These are phyloP conservation scores for Phytophthora cryptogea DNA, from an alignment of 352 stramenopile genomes.

Conservation along the genomic window DNA sequence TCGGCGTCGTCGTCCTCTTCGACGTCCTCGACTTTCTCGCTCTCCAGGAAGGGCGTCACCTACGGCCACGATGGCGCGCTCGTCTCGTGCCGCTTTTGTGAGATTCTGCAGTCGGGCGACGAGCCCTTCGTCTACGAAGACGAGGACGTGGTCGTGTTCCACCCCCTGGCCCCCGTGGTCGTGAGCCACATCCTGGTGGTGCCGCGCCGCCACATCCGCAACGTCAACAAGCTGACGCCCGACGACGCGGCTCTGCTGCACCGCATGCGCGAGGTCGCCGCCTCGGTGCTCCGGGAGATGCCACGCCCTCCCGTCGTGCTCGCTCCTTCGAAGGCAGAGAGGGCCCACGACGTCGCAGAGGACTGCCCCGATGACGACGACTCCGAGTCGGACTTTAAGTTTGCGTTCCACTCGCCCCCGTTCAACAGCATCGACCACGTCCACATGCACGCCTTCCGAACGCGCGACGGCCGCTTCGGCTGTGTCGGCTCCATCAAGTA, in stretches of 20 bases:
- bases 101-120: conserved; percentile 68
- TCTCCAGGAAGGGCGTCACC: conserved; percentile 74
- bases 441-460: conserved; percentile 88
- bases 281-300: conserved; percentile 52
- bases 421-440: conserved; percentile 93
- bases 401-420: conserved; percentile 82
- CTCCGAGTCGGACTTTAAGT: conserved; percentile 59
- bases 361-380: conserved; percentile 30
- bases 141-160: conserved; percentile 76
- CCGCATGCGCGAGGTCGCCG: conserved; percentile 73
- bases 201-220: conserved; percentile 81
- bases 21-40: conserved; percentile 40
- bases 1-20: conserved; percentile 31
- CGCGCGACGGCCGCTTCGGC: conserved; percentile 57
- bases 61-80: conserved; percentile 68
- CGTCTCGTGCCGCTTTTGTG: conserved; percentile 81
- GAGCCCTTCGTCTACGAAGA: conserved; percentile 86
- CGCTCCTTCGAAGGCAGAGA: conserved; percentile 26
- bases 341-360: conserved; percentile 14
- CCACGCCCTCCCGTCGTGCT: conserved; percentile 28
- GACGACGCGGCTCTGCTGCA: conserved; percentile 63
- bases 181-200: conserved; percentile 84
- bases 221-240: conserved; percentile 79
- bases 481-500: conserved; percentile 84
- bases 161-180: conserved; percentile 67